Evolutionary conservation across 768 basidiomycete genomes (phyloP).

Genomic region (Hysterangium stoloniferum): DNA sequence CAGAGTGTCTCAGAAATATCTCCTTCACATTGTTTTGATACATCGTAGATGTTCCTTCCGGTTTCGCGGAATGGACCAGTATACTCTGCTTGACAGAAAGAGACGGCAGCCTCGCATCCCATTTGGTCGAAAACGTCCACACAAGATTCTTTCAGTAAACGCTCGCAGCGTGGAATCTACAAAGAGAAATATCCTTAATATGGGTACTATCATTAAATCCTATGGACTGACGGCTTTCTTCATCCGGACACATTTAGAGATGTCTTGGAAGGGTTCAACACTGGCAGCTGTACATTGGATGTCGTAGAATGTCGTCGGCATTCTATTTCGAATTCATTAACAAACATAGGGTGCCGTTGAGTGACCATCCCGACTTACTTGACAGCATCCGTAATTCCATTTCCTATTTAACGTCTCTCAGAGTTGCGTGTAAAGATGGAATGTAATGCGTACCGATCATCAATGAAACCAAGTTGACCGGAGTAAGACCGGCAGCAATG

Average conservation of each 20-base stretch:
- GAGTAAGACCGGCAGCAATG: slow-evolving; percentile 37
- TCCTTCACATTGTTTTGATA: slow-evolving; percentile 32
- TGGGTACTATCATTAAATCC: neutral
- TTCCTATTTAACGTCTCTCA: slow-evolving; percentile 24
- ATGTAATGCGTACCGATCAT: slow-evolving; percentile 32
- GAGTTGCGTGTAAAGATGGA: neutral
- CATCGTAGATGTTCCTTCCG: slow-evolving; percentile 24
- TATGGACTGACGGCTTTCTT: slow-evolving; percentile 38
- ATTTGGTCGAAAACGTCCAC: slow-evolving; percentile 60
- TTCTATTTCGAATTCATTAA: slow-evolving; percentile 11
- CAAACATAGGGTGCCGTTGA: neutral
- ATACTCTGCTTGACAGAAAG: slow-evolving; percentile 55
- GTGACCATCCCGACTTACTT: slow-evolving; percentile 27
- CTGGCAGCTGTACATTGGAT: slow-evolving; percentile 44
- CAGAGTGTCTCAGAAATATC: neutral
- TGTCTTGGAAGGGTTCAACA: slow-evolving; percentile 38
- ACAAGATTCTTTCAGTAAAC: slow-evolving; percentile 33
- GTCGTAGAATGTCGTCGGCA: slow-evolving; percentile 37
- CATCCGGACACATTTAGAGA: slow-evolving; percentile 44
- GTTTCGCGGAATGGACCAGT: slow-evolving; percentile 32
- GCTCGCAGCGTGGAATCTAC: slow-evolving; percentile 1
- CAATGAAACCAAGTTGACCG: slow-evolving; percentile 40
- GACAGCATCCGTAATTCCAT: slow-evolving; percentile 53
- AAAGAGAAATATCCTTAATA: neutral
- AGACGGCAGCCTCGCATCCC: slow-evolving; percentile 54